Evolutionary conservation across 495 filamentous ascomycete genomes (phyloP).

Genomic region (Penicillium cosmopolitanum): DNA sequence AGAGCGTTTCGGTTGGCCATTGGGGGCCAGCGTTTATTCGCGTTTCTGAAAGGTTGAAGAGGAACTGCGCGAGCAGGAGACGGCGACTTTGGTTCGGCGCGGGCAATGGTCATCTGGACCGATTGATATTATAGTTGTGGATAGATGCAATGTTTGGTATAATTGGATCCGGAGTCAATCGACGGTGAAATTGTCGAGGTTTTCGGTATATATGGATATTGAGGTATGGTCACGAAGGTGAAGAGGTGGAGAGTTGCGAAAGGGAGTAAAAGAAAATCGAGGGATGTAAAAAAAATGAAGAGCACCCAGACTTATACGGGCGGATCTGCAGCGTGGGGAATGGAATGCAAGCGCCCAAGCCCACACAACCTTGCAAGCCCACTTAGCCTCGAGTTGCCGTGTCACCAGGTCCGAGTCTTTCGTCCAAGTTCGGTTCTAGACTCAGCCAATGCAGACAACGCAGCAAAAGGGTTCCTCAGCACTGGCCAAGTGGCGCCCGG

Average conservation of each 20-base stretch:
- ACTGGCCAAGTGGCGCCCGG: constrained; percentile 4
- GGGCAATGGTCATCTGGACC: constrained; percentile 26
- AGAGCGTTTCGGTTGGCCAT: constrained; percentile 47
- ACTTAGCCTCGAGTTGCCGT: constrained; percentile 16
- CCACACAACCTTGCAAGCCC: background rate
- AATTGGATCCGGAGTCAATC: background rate
- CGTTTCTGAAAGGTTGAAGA: constrained; percentile 27
- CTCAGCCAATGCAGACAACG: constrained; percentile 1
- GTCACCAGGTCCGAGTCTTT: constrained; percentile 19
- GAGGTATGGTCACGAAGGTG: background rate
- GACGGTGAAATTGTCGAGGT: background rate
- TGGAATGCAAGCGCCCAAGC: constrained; percentile 22
- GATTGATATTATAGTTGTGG: background rate
- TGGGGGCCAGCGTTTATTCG: constrained; percentile 47
- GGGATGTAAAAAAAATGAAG: constrained; percentile 3
- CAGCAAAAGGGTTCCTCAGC: constrained; percentile 8
- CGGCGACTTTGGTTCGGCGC: constrained; percentile 21
- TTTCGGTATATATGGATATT: background rate
- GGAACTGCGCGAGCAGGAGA: constrained; percentile 24
- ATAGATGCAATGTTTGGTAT: background rate
- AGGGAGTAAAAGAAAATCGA: constrained; percentile 5
- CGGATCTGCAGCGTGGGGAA: constrained; percentile 26
- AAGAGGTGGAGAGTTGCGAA: constrained; percentile 4
- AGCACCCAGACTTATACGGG: constrained; percentile 18
- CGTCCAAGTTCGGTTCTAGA: constrained; percentile 25